phyloP scores from a whole-genome alignment of 2,329 filamentous ascomycete species.

The Alternaria novae-zelandiae region DNA sequence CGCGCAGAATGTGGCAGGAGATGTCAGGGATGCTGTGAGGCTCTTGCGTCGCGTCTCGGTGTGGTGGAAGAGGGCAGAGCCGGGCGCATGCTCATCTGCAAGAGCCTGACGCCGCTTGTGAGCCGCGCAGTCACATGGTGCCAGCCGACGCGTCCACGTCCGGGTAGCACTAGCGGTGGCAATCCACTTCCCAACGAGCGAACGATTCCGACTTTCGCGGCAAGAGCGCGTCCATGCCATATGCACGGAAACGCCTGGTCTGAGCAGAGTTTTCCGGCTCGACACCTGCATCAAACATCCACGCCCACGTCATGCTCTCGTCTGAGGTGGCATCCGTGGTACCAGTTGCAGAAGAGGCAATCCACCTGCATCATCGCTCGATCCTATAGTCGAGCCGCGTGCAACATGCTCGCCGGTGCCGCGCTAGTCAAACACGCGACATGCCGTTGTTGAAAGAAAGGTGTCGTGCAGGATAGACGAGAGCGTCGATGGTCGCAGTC shows the following conservation, averaged over 20 bases:
- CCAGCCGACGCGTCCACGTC: slow-evolving; percentile 17
- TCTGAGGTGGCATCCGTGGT: not conserved
- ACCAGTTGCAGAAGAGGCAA: not conserved
- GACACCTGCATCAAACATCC: slow-evolving; percentile 10
- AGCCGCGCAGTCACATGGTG: slow-evolving; percentile 30
- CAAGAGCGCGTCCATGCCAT: slow-evolving; percentile 12
- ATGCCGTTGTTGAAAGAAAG: not conserved
- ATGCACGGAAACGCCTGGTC: slow-evolving; percentile 23
- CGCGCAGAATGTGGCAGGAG: slow-evolving; percentile 9
- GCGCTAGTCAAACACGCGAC: not conserved
- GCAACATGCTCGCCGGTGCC: not conserved
- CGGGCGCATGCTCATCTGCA: slow-evolving; percentile 5
- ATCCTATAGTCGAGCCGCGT: not conserved
- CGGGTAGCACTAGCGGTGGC: slow-evolving; percentile 25
- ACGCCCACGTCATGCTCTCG: not conserved
- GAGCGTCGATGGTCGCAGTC: not conserved
- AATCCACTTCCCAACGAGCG: slow-evolving; percentile 17
- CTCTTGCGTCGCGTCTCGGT: slow-evolving; percentile 26
- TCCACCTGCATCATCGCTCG: not conserved
- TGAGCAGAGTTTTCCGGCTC: slow-evolving; percentile 17
- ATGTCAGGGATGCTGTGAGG: slow-evolving; percentile 7
- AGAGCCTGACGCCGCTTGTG: slow-evolving; percentile 19
- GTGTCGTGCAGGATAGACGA: not conserved
- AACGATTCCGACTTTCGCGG: slow-evolving; percentile 8
- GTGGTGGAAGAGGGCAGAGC: slow-evolving; percentile 14